These are phyloP conservation scores for Cryptococcus amylolentus DNA, from an alignment of 1,284 basidiomycete species.

Conservation along the genomic window DNA sequence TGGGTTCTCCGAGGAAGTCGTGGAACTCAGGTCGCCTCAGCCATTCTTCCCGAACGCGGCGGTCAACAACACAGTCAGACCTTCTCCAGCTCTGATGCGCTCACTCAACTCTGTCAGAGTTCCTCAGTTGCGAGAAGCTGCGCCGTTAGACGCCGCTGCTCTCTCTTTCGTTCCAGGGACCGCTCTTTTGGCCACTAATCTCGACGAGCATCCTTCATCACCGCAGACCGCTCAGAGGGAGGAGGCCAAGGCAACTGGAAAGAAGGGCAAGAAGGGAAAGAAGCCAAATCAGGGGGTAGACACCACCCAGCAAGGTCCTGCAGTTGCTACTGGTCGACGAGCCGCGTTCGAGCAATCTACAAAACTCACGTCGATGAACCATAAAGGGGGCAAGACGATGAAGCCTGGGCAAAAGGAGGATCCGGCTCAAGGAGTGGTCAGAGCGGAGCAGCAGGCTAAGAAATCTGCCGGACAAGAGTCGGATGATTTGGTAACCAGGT, in stretches of 20 bases:
- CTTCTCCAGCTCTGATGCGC: not conserved
- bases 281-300: not conserved
- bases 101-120: constrained; percentile 3
- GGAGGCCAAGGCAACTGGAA: not conserved
- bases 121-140: constrained; percentile 8
- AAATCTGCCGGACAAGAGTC: constrained; percentile 24
- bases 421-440: constrained; percentile 1
- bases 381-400: constrained; percentile 4
- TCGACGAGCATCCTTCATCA: not conserved
- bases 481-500: constrained; percentile 44
- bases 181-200: constrained; percentile 5
- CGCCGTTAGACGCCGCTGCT: constrained; percentile 10
- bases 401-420: constrained; percentile 1
- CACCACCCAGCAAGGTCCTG: constrained; percentile 7
- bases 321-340: constrained; percentile 7
- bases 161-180: constrained; percentile 13
- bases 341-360: constrained; percentile 39
- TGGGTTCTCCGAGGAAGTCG: no score
- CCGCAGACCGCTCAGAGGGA: not conserved
- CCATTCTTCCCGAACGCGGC: no score
- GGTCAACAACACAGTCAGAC: no score
- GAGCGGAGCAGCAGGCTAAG: constrained; percentile 16
- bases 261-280: constrained; percentile 4
- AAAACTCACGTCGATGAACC: constrained; percentile 17
- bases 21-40: no score